Conservation (phyloP, 805 yeast species). For the Henningerozyma blattae region DNA sequence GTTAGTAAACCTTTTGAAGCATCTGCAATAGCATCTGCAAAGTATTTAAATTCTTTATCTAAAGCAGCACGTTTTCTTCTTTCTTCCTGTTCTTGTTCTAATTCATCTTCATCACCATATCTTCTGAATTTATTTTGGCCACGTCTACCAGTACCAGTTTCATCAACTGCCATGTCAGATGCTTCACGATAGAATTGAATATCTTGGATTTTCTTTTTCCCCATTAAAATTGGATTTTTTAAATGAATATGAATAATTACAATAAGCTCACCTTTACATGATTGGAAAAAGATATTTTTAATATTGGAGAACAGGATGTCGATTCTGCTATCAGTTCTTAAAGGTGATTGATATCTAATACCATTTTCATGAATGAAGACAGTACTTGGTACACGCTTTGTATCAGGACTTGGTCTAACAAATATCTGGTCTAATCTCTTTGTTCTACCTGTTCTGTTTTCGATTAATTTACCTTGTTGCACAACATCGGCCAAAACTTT, state of each 20-base stretch:
- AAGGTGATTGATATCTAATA: constrained; percentile 80
- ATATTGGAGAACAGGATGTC: constrained; percentile 85
- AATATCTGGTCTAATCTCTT: constrained; percentile 78
- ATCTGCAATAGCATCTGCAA: constrained; percentile 85
- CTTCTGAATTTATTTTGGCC: constrained; percentile 54
- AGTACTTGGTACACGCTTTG: constrained; percentile 88
- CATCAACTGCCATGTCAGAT: constrained; percentile 90
- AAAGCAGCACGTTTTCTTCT: constrained; percentile 81
- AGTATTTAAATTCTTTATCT: constrained; percentile 82
- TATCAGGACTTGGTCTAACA: constrained; percentile 92
- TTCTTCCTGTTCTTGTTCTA: constrained; percentile 98
- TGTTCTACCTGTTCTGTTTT: constrained; percentile 73
- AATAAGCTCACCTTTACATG: constrained; percentile 87
- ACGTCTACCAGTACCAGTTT: constrained; percentile 89
- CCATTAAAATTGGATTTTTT: constrained; percentile 87
- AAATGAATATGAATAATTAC: constrained; percentile 88
- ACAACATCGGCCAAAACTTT: constrained; percentile 91
- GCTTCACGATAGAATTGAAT: constrained; percentile 96
- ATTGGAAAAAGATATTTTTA: constrained; percentile 89
- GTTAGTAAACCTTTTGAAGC: constrained; percentile 75
- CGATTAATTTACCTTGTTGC: constrained; percentile 77
- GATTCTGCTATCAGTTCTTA: constrained; percentile 73
- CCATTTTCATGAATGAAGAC: constrained; percentile 93
- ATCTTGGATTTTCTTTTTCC: constrained; percentile 89
- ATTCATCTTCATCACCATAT: constrained; percentile 96